phyloP scores from a whole-genome alignment of 2,329 filamentous ascomycete species.

The Colletotrichum lindemuthianum region DNA sequence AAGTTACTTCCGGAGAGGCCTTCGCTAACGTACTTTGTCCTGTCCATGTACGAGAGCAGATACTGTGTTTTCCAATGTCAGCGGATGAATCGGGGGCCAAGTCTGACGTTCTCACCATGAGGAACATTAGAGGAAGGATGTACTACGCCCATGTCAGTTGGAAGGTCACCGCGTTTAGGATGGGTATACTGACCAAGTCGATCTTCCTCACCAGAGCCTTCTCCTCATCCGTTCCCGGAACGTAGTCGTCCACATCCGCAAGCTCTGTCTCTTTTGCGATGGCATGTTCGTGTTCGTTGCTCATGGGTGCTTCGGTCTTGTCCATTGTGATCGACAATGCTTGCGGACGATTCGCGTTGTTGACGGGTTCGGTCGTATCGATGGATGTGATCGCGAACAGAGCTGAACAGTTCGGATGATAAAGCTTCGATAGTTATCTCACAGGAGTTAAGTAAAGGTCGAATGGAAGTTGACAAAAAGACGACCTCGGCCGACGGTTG shows the following conservation, averaged over 20 bases:
- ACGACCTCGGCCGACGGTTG: too few relatives aligned
- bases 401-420: too few relatives aligned
- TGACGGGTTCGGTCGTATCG: too few relatives aligned
- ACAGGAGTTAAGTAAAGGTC: too few relatives aligned
- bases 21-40: conserved; percentile 53
- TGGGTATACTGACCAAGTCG: conserved; percentile 41
- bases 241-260: conserved; percentile 38
- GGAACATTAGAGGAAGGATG: conserved; percentile 62
- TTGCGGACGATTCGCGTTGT: not conserved
- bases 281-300: conserved; percentile 26
- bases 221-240: conserved; percentile 45
- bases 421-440: too few relatives aligned
- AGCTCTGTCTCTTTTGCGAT: conserved; percentile 13
- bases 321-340: conserved; percentile 27
- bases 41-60: conserved; percentile 68
- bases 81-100: not conserved
- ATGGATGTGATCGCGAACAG: too few relatives aligned
- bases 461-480: too few relatives aligned
- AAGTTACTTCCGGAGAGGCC: not conserved
- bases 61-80: conserved; percentile 39
- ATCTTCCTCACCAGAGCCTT: conserved; percentile 50
- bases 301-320: conserved; percentile 32
- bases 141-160: conserved; percentile 19
- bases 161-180: not conserved
- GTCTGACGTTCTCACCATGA: conserved; percentile 37